Evolutionary conservation across 2,329 filamentous ascomycete species (phyloP).

Genomic region (Botrytis squamosa): DNA sequence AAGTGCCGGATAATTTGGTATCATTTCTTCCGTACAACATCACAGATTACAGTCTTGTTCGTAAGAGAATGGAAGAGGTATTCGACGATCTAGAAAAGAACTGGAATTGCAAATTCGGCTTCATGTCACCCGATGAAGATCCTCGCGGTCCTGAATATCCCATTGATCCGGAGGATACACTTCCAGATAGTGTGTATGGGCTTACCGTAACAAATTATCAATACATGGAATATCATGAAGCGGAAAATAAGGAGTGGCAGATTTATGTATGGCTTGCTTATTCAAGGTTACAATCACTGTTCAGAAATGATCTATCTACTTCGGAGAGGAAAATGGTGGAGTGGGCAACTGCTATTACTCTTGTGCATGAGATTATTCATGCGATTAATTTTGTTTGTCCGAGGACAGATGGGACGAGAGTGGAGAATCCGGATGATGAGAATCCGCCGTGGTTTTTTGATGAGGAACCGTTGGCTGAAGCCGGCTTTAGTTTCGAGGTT

Average conservation of each 20-base stretch:
- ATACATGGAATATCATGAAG: constrained; percentile 13
- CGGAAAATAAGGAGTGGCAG: background rate
- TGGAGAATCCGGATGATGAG: background rate
- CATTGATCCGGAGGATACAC: background rate
- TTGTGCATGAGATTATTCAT: constrained; percentile 27
- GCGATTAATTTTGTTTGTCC: constrained; percentile 16
- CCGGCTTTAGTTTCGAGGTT: constrained; percentile 27
- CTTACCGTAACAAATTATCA: constrained; percentile 18
- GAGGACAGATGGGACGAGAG: background rate
- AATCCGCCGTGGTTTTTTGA: constrained; percentile 26
- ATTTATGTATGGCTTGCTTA: constrained; percentile 23
- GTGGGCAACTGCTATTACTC: constrained; percentile 25
- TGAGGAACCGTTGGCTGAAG: constrained; percentile 24
- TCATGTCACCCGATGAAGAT: constrained; percentile 22
- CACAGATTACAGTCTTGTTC: background rate
- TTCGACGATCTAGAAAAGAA: background rate
- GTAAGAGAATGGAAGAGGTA: background rate
- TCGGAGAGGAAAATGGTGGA: background rate
- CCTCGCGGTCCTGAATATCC: constrained; percentile 12
- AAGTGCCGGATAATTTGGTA: background rate
- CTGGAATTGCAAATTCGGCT: constrained; percentile 20
- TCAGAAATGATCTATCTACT: constrained; percentile 20
- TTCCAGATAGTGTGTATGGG: background rate
- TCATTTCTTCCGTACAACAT: background rate
- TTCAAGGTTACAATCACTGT: constrained; percentile 9